These are phyloP conservation scores for Camelina sativa DNA, from an alignment of 345 rosid genomes.

Conservation along the genomic window DNA sequence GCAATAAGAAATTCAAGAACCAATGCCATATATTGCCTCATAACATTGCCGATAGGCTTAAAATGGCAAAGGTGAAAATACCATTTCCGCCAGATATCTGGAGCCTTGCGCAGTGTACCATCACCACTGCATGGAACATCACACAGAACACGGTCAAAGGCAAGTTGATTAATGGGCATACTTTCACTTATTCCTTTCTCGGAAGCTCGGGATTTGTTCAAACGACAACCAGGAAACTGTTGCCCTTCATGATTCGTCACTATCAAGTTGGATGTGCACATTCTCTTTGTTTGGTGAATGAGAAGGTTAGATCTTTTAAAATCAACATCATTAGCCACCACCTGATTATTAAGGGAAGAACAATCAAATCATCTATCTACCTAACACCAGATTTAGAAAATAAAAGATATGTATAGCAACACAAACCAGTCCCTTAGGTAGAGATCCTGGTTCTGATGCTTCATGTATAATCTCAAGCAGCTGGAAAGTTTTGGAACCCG, in stretches of 20 bases:
- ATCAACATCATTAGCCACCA: constrained; percentile 90
- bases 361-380: not conserved
- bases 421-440: constrained; percentile 78
- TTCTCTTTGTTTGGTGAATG: constrained; percentile 93
- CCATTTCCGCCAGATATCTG: constrained; percentile 99
- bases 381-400: constrained; percentile 2
- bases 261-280: constrained; percentile 91
- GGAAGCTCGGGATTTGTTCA: constrained; percentile 52
- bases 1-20: constrained; percentile 21
- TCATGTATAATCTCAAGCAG: constrained; percentile 84
- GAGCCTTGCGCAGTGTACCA: constrained; percentile 95
- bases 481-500: constrained; percentile 96
- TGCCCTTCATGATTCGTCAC: constrained; percentile 96
- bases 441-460: constrained; percentile 61
- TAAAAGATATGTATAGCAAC: constrained; percentile 22
- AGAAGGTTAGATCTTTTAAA: constrained; percentile 97
- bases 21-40: not conserved
- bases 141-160: constrained; percentile 86
- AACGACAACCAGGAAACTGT: constrained; percentile 86
- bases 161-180: constrained; percentile 56
- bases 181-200: constrained; percentile 47
- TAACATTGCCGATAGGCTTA: not conserved
- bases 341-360: constrained; percentile 42
- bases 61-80: constrained; percentile 31
- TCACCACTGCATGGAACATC: constrained; percentile 98